These are phyloP conservation scores for Extremus antarcticus DNA, from an alignment of 495 filamentous ascomycete genomes.

Conservation along the genomic window DNA sequence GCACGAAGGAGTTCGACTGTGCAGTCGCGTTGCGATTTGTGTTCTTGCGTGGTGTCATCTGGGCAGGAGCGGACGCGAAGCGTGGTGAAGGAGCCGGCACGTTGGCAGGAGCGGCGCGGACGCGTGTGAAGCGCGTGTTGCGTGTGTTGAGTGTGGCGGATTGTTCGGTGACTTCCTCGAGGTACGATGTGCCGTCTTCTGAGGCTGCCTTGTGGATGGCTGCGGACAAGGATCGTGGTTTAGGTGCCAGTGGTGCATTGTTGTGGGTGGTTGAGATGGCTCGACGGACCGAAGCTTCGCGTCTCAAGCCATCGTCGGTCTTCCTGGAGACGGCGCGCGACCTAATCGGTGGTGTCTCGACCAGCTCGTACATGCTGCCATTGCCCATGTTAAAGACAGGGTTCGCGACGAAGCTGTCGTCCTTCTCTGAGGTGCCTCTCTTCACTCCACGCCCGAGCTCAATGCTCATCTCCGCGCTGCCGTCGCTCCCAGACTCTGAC, in stretches of 20 bases:
- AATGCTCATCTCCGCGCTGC: conserved; percentile 24
- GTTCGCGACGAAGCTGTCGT: conserved; percentile 14
- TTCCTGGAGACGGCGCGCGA: conserved; percentile 6
- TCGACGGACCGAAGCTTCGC: conserved; percentile 24
- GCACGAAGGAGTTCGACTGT: conserved; percentile 45
- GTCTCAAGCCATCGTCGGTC: conserved; percentile 20
- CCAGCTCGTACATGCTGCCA: conserved; percentile 30
- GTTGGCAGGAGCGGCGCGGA: conserved; percentile 36
- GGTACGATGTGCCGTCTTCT: background rate
- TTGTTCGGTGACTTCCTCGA: background rate
- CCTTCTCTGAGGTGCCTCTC: conserved; percentile 16
- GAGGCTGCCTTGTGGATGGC: background rate
- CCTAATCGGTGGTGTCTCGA: conserved; percentile 21
- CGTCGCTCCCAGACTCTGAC: conserved; percentile 10
- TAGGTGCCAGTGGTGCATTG: background rate
- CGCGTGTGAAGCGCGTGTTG: conserved; percentile 46
- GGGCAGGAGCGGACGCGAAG: conserved; percentile 7
- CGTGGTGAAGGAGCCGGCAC: conserved; percentile 13
- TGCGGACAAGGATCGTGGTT: conserved; percentile 9
- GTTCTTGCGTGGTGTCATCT: conserved; percentile 12
- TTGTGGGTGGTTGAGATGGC: conserved; percentile 9
- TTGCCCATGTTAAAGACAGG: conserved; percentile 11
- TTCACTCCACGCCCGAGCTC: conserved; percentile 27
- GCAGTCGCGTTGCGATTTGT: conserved; percentile 17
- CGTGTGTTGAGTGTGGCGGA: conserved; percentile 13